phyloP scores from a whole-genome alignment of 768 basidiomycete genomes.

The Lactarius evosmus region DNA sequence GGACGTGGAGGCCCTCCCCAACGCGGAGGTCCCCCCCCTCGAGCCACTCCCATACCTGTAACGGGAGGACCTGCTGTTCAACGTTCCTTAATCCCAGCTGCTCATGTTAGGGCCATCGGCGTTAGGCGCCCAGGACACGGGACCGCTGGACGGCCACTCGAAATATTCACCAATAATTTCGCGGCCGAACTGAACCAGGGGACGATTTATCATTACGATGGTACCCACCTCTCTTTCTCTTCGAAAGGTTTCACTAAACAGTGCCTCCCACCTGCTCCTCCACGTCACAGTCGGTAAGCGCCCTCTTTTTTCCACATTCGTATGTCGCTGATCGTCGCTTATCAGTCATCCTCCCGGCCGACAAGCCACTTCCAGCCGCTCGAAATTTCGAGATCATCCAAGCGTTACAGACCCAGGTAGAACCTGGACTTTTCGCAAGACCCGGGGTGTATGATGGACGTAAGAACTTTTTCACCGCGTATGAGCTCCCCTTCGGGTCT shows the following conservation, averaged over 20 bases:
- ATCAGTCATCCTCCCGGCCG: constrained; percentile 57
- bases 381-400: constrained; percentile 71
- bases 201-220: constrained; percentile 76
- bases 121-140: constrained; percentile 69
- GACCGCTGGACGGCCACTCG: constrained; percentile 46
- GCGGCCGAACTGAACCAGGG: constrained; percentile 54
- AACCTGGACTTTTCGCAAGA: constrained; percentile 68
- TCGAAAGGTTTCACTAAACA: not conserved
- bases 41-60: constrained; percentile 31
- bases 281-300: constrained; percentile 44
- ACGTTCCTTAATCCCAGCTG: constrained; percentile 34
- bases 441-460: constrained; percentile 75
- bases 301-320: not conserved
- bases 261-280: not conserved
- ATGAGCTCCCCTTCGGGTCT: constrained; percentile 55
- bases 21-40: constrained; percentile 35
- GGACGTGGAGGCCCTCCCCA: constrained; percentile 26
- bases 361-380: constrained; percentile 59
- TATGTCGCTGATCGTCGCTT: constrained; percentile 1
- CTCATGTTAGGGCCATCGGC: constrained; percentile 53
- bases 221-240: constrained; percentile 40
- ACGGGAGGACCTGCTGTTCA: constrained; percentile 1
- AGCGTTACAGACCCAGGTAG: constrained; percentile 53
- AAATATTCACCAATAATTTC: constrained; percentile 60
- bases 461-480: constrained; percentile 68